Evolutionary conservation across 2,329 filamentous ascomycete species (phyloP), one percentile per base, ranked within the genome.

Genomic region (Venturia oleaginea): DNA sequence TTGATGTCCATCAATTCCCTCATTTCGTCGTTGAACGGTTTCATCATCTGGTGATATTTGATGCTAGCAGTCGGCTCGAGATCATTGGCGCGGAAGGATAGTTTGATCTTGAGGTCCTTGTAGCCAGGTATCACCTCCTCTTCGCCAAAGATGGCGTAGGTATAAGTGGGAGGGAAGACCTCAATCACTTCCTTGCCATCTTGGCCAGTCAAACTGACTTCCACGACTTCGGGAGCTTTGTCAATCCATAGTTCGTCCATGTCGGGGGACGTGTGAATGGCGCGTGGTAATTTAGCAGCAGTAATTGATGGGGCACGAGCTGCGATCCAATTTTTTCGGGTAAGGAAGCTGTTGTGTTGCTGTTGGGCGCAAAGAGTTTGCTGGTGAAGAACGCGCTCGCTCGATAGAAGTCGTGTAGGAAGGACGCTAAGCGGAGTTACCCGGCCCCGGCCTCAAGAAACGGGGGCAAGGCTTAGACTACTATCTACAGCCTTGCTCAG

Each of bases 41-140:
- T 27, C 37, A 59, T 11, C 27, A 63, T 91, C 71, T 88, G 87
- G 67, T 83, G 81, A 71, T 88, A 92, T 0, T 84, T 83, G 62
- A 92, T 82, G 64, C 86, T 82, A 38, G 97, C 74, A 69, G 90
- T 84, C 0, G 92, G 91, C 68, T 87, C 86, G 78, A 97, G 86
- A 73, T 97, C 89, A 73, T 88, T 84, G 46, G 84, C 83, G 40
- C 82, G 81, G 69, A 88, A 86, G 67, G 85, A 85, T 64, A 97
- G 78, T 67, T 85, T 84, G 72, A 97, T 87, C 68, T 86, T 85
- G 64, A 96, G 82, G 63, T 86, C 86, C 73, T 91, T 87, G 80
- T 97, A 96, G 43, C 93, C 93, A 70, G 96, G 92, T 68, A 97
- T 93, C 37, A 83, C 84, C 76, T 99, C 92, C 10, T 94, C 88